These are phyloP conservation scores for Ustilago sp. DNA, from an alignment of 1,284 basidiomycete genomes.

Conservation along the genomic window DNA sequence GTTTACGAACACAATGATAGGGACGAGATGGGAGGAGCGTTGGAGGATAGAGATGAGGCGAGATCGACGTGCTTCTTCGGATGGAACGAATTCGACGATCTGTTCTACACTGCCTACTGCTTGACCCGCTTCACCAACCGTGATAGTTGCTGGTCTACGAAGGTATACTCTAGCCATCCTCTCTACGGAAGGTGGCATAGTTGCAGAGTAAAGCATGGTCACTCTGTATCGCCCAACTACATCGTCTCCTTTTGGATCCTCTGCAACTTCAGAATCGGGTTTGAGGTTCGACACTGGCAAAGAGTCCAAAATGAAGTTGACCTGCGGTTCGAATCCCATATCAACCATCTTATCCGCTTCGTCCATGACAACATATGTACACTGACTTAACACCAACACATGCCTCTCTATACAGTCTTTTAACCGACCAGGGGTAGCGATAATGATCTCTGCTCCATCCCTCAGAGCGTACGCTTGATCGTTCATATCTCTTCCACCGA, in stretches of 20 bases:
- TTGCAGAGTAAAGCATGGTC: conserved; percentile 90
- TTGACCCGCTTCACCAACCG: conserved; percentile 95
- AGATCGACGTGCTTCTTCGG: conserved; percentile 95
- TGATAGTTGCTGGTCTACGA: conserved; percentile 90
- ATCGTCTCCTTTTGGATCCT: conserved; percentile 57
- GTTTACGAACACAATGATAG: conserved; percentile 99
- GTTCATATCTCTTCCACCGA: conserved; percentile 91
- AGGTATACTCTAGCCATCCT: conserved; percentile 93
- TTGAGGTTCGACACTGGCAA: conserved; percentile 87
- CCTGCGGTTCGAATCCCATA: conserved; percentile 92
- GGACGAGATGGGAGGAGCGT: conserved; percentile 79
- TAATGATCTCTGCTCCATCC: conserved; percentile 96
- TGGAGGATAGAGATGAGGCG: conserved; percentile 90
- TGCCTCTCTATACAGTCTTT: conserved; percentile 97
- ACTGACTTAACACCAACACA: conserved; percentile 93
- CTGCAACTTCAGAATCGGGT: conserved; percentile 75
- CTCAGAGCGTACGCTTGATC: conserved; percentile 96
- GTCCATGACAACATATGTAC: conserved; percentile 98
- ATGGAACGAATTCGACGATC: conserved; percentile 88
- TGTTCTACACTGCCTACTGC: conserved; percentile 99
- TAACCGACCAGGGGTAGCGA: conserved; percentile 95
- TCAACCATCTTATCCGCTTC: conserved; percentile 99
- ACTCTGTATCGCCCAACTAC: conserved; percentile 58
- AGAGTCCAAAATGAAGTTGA: conserved; percentile 94
- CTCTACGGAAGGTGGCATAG: conserved; percentile 97